Conservation (phyloP, 2,329 filamentous ascomycete species). For the Triangularia setosa region DNA sequence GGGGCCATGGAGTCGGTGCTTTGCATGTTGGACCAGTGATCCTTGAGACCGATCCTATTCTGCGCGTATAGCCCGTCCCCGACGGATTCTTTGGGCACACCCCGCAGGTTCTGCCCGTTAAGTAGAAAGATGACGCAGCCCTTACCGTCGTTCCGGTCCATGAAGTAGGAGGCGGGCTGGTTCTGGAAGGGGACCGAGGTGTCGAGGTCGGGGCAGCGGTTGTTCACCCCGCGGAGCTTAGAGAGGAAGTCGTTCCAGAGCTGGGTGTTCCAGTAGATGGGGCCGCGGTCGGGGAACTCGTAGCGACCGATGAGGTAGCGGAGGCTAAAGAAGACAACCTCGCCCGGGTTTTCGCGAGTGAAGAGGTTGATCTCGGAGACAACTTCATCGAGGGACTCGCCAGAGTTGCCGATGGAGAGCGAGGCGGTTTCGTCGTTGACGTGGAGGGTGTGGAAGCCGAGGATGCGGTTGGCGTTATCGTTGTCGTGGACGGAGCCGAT, state of each 20-base stretch:
- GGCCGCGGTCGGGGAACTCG: conserved; percentile 27
- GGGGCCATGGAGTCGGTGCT: conserved; percentile 15
- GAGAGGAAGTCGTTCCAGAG: conserved; percentile 42
- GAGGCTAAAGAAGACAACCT: conserved; percentile 45
- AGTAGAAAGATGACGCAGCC: conserved; percentile 35
- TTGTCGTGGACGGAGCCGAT: conserved; percentile 35
- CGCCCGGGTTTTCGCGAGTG: conserved; percentile 39
- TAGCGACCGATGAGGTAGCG: conserved; percentile 40
- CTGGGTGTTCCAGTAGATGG: conserved; percentile 34
- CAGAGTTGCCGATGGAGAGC: conserved; percentile 42
- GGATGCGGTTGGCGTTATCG: conserved; percentile 21
- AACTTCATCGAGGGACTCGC: conserved; percentile 40
- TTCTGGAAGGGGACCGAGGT: conserved; percentile 28
- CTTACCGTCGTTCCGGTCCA: conserved; percentile 31
- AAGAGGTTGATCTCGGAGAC: conserved; percentile 44
- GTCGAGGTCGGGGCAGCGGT: conserved; percentile 34
- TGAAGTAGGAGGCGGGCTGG: conserved; percentile 26
- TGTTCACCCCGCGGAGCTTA: conserved; percentile 38
- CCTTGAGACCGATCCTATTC: conserved; percentile 24
- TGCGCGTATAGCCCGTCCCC: conserved; percentile 31
- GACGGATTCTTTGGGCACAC: conserved; percentile 24
- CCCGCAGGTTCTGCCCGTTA: conserved; percentile 23
- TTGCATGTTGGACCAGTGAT: conserved; percentile 32
- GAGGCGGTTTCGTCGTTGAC: conserved; percentile 26
- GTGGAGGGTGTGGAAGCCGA: conserved; percentile 36